Percentiles rank a stretch among this genome's conserved stretches.
Evolutionary conservation across 225 moss, liverwort and hornwort species (phyloP).

Genomic region (Straminergon stramineum): DNA sequence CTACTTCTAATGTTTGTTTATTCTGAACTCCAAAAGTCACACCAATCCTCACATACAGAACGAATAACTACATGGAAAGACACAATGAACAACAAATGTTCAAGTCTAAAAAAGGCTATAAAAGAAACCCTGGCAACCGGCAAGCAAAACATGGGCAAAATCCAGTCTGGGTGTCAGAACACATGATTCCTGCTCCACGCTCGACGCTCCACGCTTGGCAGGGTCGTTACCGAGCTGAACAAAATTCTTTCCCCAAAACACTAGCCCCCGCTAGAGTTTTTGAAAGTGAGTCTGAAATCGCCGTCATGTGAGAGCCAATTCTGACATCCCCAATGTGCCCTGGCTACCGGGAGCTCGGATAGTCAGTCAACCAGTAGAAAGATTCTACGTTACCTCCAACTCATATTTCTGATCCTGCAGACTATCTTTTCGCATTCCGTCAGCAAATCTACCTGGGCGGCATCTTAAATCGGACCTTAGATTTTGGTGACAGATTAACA

Average conservation of each 20-base stretch:
- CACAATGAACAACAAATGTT: background rate
- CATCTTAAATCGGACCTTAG: background rate
- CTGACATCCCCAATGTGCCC: background rate
- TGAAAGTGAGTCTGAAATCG: background rate
- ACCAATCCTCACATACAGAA: background rate
- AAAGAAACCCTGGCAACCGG: background rate
- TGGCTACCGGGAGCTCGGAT: background rate
- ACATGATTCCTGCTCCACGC: background rate
- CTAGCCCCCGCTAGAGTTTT: background rate
- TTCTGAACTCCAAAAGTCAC: background rate
- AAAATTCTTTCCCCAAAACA: background rate
- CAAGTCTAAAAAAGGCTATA: background rate
- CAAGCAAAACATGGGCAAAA: background rate
- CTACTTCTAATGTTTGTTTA: background rate
- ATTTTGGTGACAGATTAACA: background rate
- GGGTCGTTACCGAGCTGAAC: background rate
- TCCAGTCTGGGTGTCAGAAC: background rate
- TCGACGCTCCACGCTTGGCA: background rate
- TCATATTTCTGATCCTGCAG: background rate
- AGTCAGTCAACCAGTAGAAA: background rate
- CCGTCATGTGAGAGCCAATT: background rate
- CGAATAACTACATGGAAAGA: background rate
- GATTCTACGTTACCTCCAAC: background rate
- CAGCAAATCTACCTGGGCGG: background rate
- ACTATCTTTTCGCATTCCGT: background rate